Conservation (phyloP, 2,329 filamentous ascomycete species). For the Mycosphaerelloides madeirae region DNA sequence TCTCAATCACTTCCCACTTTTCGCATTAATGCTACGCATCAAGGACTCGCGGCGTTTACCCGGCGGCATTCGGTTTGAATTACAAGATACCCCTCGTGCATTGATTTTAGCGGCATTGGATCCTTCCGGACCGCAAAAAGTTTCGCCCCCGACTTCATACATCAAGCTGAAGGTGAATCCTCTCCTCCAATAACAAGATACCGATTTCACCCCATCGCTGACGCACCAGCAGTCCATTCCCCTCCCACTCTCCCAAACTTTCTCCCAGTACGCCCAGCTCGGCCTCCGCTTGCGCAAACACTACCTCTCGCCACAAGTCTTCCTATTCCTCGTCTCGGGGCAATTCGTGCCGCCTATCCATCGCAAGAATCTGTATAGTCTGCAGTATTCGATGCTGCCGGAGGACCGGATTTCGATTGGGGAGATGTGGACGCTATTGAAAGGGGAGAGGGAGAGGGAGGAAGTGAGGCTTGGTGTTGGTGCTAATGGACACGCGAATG, state of each 20-base stretch:
- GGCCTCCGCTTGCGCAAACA: constrained; percentile 88
- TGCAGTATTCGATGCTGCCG: constrained; percentile 97
- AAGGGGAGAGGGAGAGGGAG: constrained; percentile 11
- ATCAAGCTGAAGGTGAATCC: constrained; percentile 72
- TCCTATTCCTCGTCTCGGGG: constrained; percentile 82
- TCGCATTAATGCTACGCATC: constrained; percentile 90
- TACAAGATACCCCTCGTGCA: constrained; percentile 62
- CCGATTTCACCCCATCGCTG: constrained; percentile 9
- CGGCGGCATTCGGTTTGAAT: constrained; percentile 85
- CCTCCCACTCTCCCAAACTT: constrained; percentile 86
- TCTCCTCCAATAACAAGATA: not conserved
- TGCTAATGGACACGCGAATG: constrained; percentile 18
- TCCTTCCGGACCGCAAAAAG: constrained; percentile 2
- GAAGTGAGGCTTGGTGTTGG: not conserved
- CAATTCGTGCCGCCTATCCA: constrained; percentile 86
- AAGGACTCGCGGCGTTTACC: constrained; percentile 90
- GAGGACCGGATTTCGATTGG: constrained; percentile 71
- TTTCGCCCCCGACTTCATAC: constrained; percentile 65
- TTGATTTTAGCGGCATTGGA: constrained; percentile 17
- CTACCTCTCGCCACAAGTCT: constrained; percentile 83
- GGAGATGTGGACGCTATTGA: constrained; percentile 67
- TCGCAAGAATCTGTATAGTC: constrained; percentile 85
- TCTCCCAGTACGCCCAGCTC: constrained; percentile 95
- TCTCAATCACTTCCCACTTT: constrained; percentile 94
- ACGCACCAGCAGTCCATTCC: constrained; percentile 65